Base-by-base conservation (phyloP, 1,284 basidiomycete species). In the Ustilago curta region DNA sequence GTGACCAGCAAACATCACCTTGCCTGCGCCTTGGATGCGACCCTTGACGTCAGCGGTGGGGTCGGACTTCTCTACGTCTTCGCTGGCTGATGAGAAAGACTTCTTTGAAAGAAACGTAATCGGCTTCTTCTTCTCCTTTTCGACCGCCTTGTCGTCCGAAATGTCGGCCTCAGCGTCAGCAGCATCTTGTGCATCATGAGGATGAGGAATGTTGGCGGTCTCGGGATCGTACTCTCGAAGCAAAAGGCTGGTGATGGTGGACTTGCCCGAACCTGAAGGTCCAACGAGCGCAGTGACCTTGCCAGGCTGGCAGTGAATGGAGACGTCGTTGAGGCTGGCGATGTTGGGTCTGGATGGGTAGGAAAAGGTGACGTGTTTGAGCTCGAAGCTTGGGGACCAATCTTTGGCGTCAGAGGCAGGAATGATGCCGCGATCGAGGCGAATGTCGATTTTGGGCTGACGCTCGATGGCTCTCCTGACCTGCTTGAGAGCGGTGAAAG, bases 211-310 rank as follows among this genome's bases (percentile, higher is more conserved):
- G 64, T 79, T 78, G 47, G 78, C 70, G 7, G 79, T 77, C 50
- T 81, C 77, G 0, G 86, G 86, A 51, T 87, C 87, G 72, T 86
- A 87, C 53, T 86, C 83, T 14, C 86, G 83, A 3, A 86, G 71
- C 1, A 87, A 77, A 3, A 87, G 79, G 11, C 83, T 71, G 8
- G 85, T 85, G 35, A 86, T 83, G 11, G 88, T 88, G 0, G 86
- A 87, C 78, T 84, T 84, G 43, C 83, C 83, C 6, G 78, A 81
- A 8, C 83, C 83, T 3, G 70, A 76, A 1, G 82, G 81, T 3
- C 83, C 83, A 21, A 84, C 83, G 23, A 88, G 81, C 4, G 83
- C 83, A 4, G 83, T 84, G 21, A 84, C 79, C 57, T 83, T 79
- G 29, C 82, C 82, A 1, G 76, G 56, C 35, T 76, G 48, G 45